phyloP scores from a whole-genome alignment of 805 yeast genomes.

The Lachancea sp. region DNA sequence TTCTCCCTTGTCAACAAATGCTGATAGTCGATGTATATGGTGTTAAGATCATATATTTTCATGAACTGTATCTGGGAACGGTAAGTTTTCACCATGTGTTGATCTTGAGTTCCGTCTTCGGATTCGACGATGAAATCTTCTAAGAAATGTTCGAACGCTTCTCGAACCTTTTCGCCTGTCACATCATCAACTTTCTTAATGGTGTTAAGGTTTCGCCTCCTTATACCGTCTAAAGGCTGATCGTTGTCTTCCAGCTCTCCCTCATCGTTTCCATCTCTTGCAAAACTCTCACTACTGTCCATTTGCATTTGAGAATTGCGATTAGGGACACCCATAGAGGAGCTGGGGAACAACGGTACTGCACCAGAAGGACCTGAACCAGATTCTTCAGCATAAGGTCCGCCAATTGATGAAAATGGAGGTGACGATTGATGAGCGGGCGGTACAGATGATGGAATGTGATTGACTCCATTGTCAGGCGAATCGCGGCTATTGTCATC shows the following conservation, averaged over 20 bases:
- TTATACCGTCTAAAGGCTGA: conserved; percentile 28
- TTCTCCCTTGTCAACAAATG: conserved; percentile 71
- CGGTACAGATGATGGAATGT: conserved; percentile 8
- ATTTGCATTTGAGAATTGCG: conserved; percentile 3
- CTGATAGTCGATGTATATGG: conserved; percentile 78
- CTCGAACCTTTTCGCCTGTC: conserved; percentile 91
- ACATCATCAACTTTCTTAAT: conserved; percentile 85
- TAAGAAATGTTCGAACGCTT: conserved; percentile 79
- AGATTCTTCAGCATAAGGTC: conserved; percentile 22
- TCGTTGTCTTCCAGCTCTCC: conserved; percentile 12
- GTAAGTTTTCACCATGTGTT: conserved; percentile 41
- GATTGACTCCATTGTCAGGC: conserved; percentile 6
- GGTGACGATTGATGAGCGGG: conserved; percentile 19
- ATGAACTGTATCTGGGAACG: conserved; percentile 75
- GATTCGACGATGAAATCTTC: conserved; percentile 50
- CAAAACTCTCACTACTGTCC: conserved; percentile 16
- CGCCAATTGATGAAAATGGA: conserved; percentile 29
- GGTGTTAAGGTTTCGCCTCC: conserved; percentile 54
- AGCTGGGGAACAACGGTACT: conserved; percentile 17
- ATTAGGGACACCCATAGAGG: conserved; percentile 3
- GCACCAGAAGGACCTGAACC: conserved; percentile 14
- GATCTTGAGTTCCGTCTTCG: conserved; percentile 36
- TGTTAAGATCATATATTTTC: conserved; percentile 65
- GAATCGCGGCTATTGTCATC: conserved; percentile 6
- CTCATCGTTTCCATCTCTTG: conserved; percentile 4